A percentile compares a stretch with the other conserved stretches of the same genome.
Conservation (phyloP, 805 yeast genomes). For the Candida khao-thaluensis region DNA sequence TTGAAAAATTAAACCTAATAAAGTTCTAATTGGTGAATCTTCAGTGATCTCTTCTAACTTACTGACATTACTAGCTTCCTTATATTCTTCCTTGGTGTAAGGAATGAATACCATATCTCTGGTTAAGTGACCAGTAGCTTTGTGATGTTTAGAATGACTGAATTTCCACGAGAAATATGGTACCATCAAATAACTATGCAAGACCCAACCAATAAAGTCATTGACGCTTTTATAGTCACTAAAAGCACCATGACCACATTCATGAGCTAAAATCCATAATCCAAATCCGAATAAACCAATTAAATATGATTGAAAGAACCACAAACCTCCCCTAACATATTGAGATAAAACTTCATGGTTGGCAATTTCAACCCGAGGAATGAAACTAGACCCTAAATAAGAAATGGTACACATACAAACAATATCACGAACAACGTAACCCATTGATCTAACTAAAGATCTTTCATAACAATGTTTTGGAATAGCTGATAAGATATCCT, state of each 20-base stretch:
- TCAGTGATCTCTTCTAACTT: conserved; percentile 47
- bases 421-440: conserved; percentile 55
- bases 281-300: conserved; percentile 59
- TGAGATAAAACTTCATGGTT: conserved; percentile 14
- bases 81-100: conserved; percentile 46
- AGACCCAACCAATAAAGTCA: conserved; percentile 59
- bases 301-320: conserved; percentile 54
- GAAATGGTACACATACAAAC: conserved; percentile 43
- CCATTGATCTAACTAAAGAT: conserved; percentile 47
- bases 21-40: conserved; percentile 54
- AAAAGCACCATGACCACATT: conserved; percentile 65
- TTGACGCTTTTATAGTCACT: conserved; percentile 53
- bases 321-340: conserved; percentile 21
- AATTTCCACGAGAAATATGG: conserved; percentile 66
- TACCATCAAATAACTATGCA: conserved; percentile 56
- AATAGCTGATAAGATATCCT: conserved; percentile 55
- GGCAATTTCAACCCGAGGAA: conserved; percentile 38
- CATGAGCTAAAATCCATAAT: conserved; percentile 62
- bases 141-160: conserved; percentile 60
- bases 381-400: conserved; percentile 40
- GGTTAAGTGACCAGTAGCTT: conserved; percentile 60
- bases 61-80: conserved; percentile 30
- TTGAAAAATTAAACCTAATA: conserved; percentile 46
- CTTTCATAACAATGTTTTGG: conserved; percentile 63
- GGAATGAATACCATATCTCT: conserved; percentile 64